A percentile compares a stretch with the other conserved stretches of the same genome.
Conservation (phyloP, 1,139 yeast genomes). For the Yamadazyma blattariae region DNA sequence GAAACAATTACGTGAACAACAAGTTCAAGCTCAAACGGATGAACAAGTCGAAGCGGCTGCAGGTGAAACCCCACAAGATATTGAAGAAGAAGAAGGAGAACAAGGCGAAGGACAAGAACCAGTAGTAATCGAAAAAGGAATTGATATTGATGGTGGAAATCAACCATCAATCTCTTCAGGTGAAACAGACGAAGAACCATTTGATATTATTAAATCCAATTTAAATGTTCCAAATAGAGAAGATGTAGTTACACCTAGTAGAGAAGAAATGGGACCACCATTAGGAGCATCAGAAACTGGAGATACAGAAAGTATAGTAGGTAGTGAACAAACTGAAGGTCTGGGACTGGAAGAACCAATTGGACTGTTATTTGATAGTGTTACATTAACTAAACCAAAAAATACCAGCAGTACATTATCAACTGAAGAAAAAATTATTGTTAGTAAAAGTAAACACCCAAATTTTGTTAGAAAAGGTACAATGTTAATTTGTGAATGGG, state of each 20-base stretch:
- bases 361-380: conserved; percentile 32
- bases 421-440: no score
- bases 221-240: conserved; percentile 4
- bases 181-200: no score
- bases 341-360: conserved; percentile 16
- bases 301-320: conserved; percentile 5
- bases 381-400: conserved; percentile 10
- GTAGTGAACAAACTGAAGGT: conserved; percentile 6
- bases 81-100: conserved; percentile 7
- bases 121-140: conserved; percentile 1
- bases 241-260: conserved; percentile 5
- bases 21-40: conserved; percentile 2
- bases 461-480: conserved; percentile 31
- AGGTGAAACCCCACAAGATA: conserved; percentile 1
- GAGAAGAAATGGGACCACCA: conserved; percentile 4
- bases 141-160: not conserved
- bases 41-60: conserved; percentile 6
- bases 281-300: conserved; percentile 6
- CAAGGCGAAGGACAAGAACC: conserved; percentile 9
- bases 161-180: no score
- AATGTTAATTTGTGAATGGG: conserved; percentile 76
- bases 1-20: not conserved
- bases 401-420: no score
- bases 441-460: conserved; percentile 20
- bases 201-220: no score